These are phyloP conservation scores for Trichoderma parareesei DNA, from an alignment of 495 filamentous ascomycete genomes.

Conservation along the genomic window DNA sequence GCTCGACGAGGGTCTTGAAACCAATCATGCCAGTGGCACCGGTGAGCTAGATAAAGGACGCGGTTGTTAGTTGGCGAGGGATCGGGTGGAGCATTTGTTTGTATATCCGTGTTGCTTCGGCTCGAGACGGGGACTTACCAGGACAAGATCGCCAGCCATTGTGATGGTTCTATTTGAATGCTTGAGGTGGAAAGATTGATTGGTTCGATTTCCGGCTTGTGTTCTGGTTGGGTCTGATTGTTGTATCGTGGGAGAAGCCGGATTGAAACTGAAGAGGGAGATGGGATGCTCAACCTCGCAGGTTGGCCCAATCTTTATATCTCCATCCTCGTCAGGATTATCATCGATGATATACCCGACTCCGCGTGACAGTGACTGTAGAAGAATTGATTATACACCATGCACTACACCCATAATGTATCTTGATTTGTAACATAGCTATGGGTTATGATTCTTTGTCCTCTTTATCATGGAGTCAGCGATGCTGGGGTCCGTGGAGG, in stretches of 20 bases:
- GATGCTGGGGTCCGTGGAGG: no score
- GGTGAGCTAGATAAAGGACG: neutral
- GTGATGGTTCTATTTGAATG: neutral
- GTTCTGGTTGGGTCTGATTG: neutral
- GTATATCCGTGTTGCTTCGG: neutral
- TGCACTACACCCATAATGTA: no score
- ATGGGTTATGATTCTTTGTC: no score
- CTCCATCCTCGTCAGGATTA: neutral
- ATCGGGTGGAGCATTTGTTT: neutral
- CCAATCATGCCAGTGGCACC: slow-evolving; percentile 11
- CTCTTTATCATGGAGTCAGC: no score
- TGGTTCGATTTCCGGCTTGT: neutral
- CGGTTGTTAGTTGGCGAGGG: neutral
- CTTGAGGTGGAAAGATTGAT: neutral
- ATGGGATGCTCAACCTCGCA: neutral
- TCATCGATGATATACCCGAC: no score
- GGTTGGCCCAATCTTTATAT: neutral
- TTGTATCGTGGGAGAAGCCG: neutral
- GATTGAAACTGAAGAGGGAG: neutral
- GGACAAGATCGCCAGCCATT: slow-evolving; percentile 9
- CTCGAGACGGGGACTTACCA: neutral
- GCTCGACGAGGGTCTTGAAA: slow-evolving; percentile 20
- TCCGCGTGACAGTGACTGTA: no score
- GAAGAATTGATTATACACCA: no score
- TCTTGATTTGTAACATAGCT: no score